Base-by-base conservation (phyloP, 495 filamentous ascomycete species). In the Echria macrotheca region DNA sequence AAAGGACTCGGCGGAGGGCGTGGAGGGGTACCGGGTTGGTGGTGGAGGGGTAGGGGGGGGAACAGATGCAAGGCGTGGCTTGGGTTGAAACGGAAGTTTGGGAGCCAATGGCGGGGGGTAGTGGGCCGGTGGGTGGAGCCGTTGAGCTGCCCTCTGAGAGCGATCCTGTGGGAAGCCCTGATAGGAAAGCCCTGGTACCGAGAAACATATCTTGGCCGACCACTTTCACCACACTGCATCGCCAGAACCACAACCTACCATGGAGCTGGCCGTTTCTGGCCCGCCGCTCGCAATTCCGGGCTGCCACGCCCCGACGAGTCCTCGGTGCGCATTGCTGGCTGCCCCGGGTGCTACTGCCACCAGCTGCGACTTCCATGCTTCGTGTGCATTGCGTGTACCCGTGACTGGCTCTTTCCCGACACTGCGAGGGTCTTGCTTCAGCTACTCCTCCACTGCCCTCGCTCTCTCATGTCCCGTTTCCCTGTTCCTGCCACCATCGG, bases 31-130 rank as follows among this genome's bases (percentile, higher is more conserved):
- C 38, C 31, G 24, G 29, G 44, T 46, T 35, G 19, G 18, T 38
- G 33, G 45, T 48, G 46, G 46, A 40, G 46, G 44, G 31, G 44
- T 35, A 19, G 19, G 32, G 44, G 29, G 31, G 26, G 14, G 36
- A 31, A n/a, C 24, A 28, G 46, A 17, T 39, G 37, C 22, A 31
- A 40, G 46, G 35, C 46, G 46, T 49, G 46, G 46, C 46, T 22
- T 49, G 35, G 35, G 29, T 23, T 36, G 12, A n/a, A n/a, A 46
- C 44, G n/a, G 24, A 31, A 28, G 12, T 17, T 28, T 38, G 46
- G 46, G 24, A 49, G 36, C 46, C 46, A 49, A 49, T 49, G 46
- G 24, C 46, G 46, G 46, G 46, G 46, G 15, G 21, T 45, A 1
- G 9, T 31, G 36, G 14, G 38, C 38, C 14, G 7, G 4, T 21